These are phyloP conservation scores for Neoconidiobolus thromboides DNA, from an alignment of 371 early-diverging fungal genomes.

Conservation along the genomic window DNA sequence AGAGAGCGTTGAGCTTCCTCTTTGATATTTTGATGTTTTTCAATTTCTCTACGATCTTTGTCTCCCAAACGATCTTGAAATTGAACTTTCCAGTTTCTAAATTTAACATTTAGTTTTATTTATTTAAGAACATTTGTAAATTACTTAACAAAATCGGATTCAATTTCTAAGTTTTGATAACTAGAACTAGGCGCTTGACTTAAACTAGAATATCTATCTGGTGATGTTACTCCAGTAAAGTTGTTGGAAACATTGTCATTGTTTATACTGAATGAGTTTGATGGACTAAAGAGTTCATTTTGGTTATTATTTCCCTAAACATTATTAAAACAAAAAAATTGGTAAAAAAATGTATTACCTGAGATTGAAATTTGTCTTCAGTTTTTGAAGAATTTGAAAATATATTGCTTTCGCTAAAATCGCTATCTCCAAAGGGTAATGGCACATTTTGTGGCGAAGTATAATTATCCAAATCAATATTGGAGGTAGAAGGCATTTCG, in stretches of 20 bases:
- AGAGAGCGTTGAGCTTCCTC: background rate
- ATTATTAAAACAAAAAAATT: too few relatives aligned
- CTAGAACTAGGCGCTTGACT: background rate
- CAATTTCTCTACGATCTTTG: background rate
- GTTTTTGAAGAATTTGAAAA: background rate
- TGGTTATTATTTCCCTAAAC: too few relatives aligned
- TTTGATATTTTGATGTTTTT: background rate
- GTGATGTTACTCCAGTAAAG: background rate
- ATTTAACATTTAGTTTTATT: background rate
- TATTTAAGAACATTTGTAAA: background rate
- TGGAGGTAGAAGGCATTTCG: background rate
- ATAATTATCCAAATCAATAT: background rate
- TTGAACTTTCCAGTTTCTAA: background rate
- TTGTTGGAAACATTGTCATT: too few relatives aligned
- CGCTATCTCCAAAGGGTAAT: background rate
- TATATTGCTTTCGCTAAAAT: background rate
- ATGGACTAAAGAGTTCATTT: too few relatives aligned
- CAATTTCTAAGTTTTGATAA: background rate
- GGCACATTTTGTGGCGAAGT: background rate
- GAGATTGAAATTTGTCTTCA: background rate
- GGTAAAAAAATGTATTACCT: too few relatives aligned
- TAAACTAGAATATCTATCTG: background rate
- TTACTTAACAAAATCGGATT: background rate
- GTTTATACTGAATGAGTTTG: too few relatives aligned
- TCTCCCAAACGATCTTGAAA: constrained; percentile 3